phyloP scores from a whole-genome alignment of 2,329 filamentous ascomycete species.

The Venturia asperata region DNA sequence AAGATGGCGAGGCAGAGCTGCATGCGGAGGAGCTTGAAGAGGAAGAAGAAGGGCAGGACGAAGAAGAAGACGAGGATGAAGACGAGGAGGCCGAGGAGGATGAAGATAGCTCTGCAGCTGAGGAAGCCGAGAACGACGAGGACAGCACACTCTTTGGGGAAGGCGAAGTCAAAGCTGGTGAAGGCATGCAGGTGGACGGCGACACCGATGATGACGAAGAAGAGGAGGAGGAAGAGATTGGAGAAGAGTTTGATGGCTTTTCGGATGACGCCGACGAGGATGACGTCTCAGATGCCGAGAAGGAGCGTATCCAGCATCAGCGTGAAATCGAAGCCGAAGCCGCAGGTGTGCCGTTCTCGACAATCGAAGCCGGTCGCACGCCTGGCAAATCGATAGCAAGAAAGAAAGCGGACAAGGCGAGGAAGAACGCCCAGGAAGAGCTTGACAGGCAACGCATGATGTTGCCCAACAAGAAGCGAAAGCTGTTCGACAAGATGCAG shows the following conservation, averaged over 20 bases:
- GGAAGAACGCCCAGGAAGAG: conserved; percentile 69
- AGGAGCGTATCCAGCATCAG: conserved; percentile 65
- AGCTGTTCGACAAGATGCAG: conserved; percentile 95
- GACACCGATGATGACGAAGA: conserved; percentile 41
- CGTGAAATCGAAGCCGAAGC: conserved; percentile 89
- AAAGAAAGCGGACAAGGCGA: conserved; percentile 56
- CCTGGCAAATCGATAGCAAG: conserved; percentile 56
- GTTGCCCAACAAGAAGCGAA: conserved; percentile 96
- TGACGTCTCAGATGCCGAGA: conserved; percentile 48
- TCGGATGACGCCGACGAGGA: conserved; percentile 41
- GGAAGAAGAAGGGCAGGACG: conserved; percentile 26
- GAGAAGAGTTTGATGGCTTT: conserved; percentile 38
- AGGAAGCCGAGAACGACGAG: conserved; percentile 39
- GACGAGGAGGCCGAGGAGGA: conserved; percentile 38
- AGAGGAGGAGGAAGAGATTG: conserved; percentile 39
- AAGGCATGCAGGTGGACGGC: conserved; percentile 41
- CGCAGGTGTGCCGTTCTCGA: conserved; percentile 47
- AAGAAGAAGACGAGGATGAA: conserved; percentile 31
- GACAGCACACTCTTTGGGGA: conserved; percentile 29
- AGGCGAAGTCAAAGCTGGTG: conserved; percentile 39
- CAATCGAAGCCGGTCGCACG: conserved; percentile 44
- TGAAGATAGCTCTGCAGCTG: conserved; percentile 39
- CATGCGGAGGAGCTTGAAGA: conserved; percentile 51
- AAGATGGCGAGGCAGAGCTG: conserved; percentile 73
- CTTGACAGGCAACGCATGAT: conserved; percentile 93